Base-by-base conservation (phyloP, 2,329 filamentous ascomycete genomes). In the Penicillium paneum region DNA sequence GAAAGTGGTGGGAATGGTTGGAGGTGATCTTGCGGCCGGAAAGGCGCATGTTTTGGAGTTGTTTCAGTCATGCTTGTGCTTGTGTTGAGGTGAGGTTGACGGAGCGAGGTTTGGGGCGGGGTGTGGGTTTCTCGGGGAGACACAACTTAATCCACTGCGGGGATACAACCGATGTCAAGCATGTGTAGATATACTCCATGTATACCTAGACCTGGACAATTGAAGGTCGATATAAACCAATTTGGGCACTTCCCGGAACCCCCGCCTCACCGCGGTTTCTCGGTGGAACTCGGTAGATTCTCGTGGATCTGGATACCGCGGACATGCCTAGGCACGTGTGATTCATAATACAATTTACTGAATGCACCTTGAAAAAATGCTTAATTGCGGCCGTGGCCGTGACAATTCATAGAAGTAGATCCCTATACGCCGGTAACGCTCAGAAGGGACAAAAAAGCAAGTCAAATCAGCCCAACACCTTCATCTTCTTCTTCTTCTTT, bases 401-500 rank as follows among this genome's bases (percentile, higher is more conserved):
- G 26, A 24, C 21, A 47, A 34, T 11, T 34, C 29, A 42, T 43
- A 13, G 15, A 26, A 26, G 29, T 42, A 54, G 24, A 40, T 44
- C 40, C 41, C 41, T 13, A 46, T 38, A 44, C 32, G 28, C 48
- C 41, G 12, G 48, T 32, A 43, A 42, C 45, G 52, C 52, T 55
- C 47, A 52, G 34, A 44, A 38, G 21, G 21, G 19, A 17, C 8
- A 11, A 34, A 43, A 40, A 29, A 29, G 29, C n/a, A 44, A 29
- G 10, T 15, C 7, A 17, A 21, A 52, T 67, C 59, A 78, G 15
- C 77, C 77, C 32, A 79, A 56, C 5, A 79, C 76, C 60, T 79
- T 79, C 75, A 78, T 67, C 63, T 76, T 77, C 65, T 79, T 79
- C 70, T 90, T 89, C 79, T 89, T 89, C 73, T 71, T 71, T 36